Evolutionary conservation across 2,329 filamentous ascomycete genomes (phyloP), one percentile per base, ranked within the genome.

Genomic region (Fusarium multiceps): DNA sequence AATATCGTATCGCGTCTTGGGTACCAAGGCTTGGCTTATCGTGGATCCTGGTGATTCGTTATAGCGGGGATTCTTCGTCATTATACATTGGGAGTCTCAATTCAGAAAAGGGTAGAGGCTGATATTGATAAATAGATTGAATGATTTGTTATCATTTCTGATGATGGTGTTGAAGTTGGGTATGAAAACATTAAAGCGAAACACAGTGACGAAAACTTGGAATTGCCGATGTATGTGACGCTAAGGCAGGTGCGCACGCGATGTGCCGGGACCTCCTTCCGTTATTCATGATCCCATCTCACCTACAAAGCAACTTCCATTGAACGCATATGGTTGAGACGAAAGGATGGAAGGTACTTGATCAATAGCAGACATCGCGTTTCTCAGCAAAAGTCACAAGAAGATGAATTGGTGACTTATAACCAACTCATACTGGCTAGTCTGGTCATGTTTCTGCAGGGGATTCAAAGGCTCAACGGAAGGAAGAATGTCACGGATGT

Each of bases 1-100:
- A 53, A 50, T 68, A 47, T 68, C 59, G 56, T 65, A 46, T 56
- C 61, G 55, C 34, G 49, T 56, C 61, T 60, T 67, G 63, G 62
- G 49, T 60, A 59, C 51, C 63, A 55, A 65, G 49, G 55, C 61
- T 66, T 68, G 59, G 59, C 58, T 56, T 40, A 23, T 63, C 58
- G 51, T 63, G 59, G 61, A 59, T 63, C 59, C 46, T 25, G 27
- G 30, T 56, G 49, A 46, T 45, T 57, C 40, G 45, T 45, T 51
- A 37, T 45, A 57, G 61, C 46, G 59, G 45, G 40, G 60, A 45
- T 21, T 14, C 23, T 25, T 53, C 42, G 45, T 63, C 66, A 69
- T 47, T 25, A 55, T 55, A 43, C 25, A 51, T 20, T 30, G n/a
- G 42, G 28, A 55, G 20, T 25, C 20, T 34, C 45, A 32, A 32